Conservation (phyloP, 2,329 filamentous ascomycete genomes). For the Claviceps purpurea region DNA sequence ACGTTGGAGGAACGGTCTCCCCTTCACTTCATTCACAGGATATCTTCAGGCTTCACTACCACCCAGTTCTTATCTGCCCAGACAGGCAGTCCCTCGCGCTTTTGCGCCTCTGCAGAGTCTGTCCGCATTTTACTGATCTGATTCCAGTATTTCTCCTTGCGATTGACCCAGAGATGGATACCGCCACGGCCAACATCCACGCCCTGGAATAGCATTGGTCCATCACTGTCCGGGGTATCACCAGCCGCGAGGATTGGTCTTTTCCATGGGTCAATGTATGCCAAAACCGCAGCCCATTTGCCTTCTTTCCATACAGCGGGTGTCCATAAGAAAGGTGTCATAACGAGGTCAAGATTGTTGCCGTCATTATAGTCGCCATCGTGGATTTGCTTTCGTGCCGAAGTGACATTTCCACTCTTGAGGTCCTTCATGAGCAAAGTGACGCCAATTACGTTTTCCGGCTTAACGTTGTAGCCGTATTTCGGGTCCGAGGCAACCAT, state of each 20-base stretch:
- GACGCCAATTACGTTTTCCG: conserved; percentile 31
- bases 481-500: conserved; percentile 31
- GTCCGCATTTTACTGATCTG: conserved; percentile 24
- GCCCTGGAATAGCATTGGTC: conserved; percentile 30
- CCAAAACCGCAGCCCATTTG: conserved; percentile 29
- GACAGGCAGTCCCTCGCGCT: conserved; percentile 20
- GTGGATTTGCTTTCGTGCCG: conserved; percentile 25
- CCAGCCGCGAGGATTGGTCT: conserved; percentile 26
- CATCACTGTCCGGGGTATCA: conserved; percentile 30
- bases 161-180: conserved; percentile 28
- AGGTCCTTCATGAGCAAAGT: conserved; percentile 22
- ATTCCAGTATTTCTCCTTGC: conserved; percentile 20
- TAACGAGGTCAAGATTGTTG: conserved; percentile 24
- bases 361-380: conserved; percentile 21
- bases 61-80: conserved; percentile 33
- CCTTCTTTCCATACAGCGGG: conserved; percentile 30
- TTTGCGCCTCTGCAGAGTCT: conserved; percentile 20
- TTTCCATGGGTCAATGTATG: conserved; percentile 30
- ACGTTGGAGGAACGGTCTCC: too few relatives aligned
- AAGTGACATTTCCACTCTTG: conserved; percentile 17
- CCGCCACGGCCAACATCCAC: conserved; percentile 28
- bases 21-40: conserved; percentile 15
- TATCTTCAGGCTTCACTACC: conserved; percentile 24
- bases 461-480: conserved; percentile 31
- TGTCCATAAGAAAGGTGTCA: conserved; percentile 28